phyloP scores from a whole-genome alignment of 1,284 basidiomycete genomes.

The Megacollybia platyphylla region DNA sequence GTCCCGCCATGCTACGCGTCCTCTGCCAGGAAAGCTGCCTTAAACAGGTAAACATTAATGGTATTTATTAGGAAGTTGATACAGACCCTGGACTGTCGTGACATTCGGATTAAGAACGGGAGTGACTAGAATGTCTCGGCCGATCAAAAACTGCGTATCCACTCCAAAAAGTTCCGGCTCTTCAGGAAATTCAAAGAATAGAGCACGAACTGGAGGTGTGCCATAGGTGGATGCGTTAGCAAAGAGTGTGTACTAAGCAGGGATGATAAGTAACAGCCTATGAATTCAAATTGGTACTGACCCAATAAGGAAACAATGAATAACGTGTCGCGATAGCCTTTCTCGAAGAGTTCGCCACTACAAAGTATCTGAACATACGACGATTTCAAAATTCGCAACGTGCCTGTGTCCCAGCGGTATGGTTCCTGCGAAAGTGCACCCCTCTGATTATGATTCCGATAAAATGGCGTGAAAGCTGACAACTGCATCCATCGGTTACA shows the following conservation, averaged over 20 bases:
- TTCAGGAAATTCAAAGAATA: conserved; percentile 69
- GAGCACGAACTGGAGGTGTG: conserved; percentile 55
- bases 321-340: conserved; percentile 61
- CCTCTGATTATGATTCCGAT: conserved; percentile 53
- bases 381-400: too few relatives aligned
- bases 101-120: conserved; percentile 55
- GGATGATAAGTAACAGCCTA: conserved; percentile 1
- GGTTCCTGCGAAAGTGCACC: conserved; percentile 61
- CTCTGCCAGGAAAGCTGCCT: conserved; percentile 53
- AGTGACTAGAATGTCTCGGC: conserved; percentile 57
- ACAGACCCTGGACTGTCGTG: conserved; percentile 30
- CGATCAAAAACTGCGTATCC: conserved; percentile 63
- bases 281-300: conserved; percentile 15
- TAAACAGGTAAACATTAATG: neutral
- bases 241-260: conserved; percentile 56
- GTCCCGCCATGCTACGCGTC: conserved; percentile 57
- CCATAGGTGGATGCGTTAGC: conserved; percentile 52
- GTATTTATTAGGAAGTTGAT: neutral
- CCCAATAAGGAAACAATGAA: conserved; percentile 64
- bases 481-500: conserved; percentile 78
- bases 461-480: conserved; percentile 65
- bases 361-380: too few relatives aligned
- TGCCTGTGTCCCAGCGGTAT: conserved; percentile 53
- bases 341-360: conserved; percentile 55
- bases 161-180: conserved; percentile 52